Evolutionary conservation across 805 yeast species (phyloP), one percentile per base, ranked within the genome.

Genomic region (Saccharomycopsis amapae): DNA sequence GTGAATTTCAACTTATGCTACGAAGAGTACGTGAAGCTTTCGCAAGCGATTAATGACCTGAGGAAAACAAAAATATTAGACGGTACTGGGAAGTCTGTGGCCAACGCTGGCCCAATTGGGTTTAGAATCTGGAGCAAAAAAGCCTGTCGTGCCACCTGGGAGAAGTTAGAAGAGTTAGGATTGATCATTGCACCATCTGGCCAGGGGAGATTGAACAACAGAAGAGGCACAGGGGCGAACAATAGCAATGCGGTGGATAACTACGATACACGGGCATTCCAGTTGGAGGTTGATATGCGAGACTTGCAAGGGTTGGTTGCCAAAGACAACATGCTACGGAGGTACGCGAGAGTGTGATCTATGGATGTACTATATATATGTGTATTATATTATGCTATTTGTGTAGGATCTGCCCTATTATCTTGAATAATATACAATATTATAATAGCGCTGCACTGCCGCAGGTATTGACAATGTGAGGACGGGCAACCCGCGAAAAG

Each of bases 1-100:
- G 72, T 85, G 17, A 89, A 86, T 59, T 80, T 88, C 62, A 85
- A 84, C 53, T 63, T 87, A 48, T 83, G 81, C 0, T 82, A 79
- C 59, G 79, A 78, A 26, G 97, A 90, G 60, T 90, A 86, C 61
- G 57, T 58, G n/a, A 66, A 64, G 1, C 71, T 79, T 68, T 67
- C 78, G 37, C 71, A 73, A 45, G 51, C 57, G 0, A 61, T 69
- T 46, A 72, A 75, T 46, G 57, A 64, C 4, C 67, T 67, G 22
- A 60, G 63, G 40, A 60, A 62, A 2, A 65, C 72, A 10, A 53
- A 63, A 44, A 20, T 46, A 40, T 33, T 53, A 44, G 36, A 15
- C 6, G 23, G 5, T 39, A 13, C 28, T 22, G 18, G 40, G 7
- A 38, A 17, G 9, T 9, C 19, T 13, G 9, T 17, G 7, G 13